Conservation (phyloP, 768 basidiomycete genomes). For the Suillus weaverae region DNA sequence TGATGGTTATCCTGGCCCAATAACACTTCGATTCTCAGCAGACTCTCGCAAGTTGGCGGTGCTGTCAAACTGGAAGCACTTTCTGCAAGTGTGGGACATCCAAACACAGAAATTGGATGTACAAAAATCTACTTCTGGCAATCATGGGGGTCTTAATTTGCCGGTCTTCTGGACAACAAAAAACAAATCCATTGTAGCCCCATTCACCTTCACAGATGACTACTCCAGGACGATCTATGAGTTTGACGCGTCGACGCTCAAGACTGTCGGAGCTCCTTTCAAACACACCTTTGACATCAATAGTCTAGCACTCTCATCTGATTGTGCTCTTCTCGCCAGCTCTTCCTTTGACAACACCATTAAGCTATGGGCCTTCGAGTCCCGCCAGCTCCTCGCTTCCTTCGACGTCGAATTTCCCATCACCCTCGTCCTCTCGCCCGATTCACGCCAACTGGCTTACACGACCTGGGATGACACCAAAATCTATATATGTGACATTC, state of each 20-base stretch:
- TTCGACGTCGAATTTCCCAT: neutral
- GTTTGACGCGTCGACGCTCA: neutral
- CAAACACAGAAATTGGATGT: neutral
- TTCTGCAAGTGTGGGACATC: neutral
- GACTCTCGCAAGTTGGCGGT: neutral
- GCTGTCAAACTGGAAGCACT: too few relatives aligned
- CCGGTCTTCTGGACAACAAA: neutral
- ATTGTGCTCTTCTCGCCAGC: neutral
- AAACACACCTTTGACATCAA: fast-evolving
- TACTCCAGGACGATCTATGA: neutral
- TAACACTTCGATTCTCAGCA: neutral
- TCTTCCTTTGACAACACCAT: neutral
- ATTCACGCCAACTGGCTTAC: neutral
- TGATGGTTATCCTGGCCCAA: too few relatives aligned
- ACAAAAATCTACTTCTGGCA: neutral
- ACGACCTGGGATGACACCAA: neutral
- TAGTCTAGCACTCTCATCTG: neutral
- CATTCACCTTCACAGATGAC: neutral
- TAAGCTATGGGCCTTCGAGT: neutral
- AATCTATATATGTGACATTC: neutral
- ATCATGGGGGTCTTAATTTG: too few relatives aligned
- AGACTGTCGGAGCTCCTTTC: neutral
- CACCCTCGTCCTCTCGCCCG: neutral
- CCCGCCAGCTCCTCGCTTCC: neutral
- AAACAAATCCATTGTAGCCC: neutral